Base-by-base conservation (phyloP, 2,329 filamentous ascomycete genomes). In the Mycosphaerella sp. region DNA sequence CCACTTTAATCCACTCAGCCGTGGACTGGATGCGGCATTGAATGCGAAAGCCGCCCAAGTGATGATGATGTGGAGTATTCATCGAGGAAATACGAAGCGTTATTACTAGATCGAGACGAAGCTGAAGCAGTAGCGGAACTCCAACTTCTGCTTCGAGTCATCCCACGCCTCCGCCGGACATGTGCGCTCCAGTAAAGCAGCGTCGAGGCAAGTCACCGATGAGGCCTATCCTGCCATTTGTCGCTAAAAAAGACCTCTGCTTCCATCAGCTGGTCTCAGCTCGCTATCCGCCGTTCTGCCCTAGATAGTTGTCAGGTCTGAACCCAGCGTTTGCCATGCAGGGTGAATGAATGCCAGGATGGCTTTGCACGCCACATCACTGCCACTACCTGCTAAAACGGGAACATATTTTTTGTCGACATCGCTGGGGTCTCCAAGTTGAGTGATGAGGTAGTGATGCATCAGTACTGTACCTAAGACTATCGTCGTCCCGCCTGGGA, bases 51-150 rank as follows among this genome's bases (percentile, higher is more conserved):
- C n/a, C 21, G 27, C 14, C 35, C n/a, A 16, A 28, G 36, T 39
- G 17, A 21, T 36, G 28, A 10, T 41, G 44, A 18, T 40, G 44
- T 47, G 36, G 44, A 30, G 13, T 27, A 34, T 14, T 10, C 16
- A 12, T 17, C 16, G 10, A 34, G 9, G 17, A 37, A 39, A 17
- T 21, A 32, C 14, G n/a, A 21, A 25, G 39, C 21, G 7, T 42
- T 35, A 47, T 39, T 47, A 6, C 44, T 21, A 16, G 36, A 47
- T 47, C n/a, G 14, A 30, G 37, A 25, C 30, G 37, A 35, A 25
- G 44, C 44, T 47, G 44, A 41, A n/a, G 44, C 18, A 37, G 13
- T n/a, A 47, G 44, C 30, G 30, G 21, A 6, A 5, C 21, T 25
- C 21, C 5, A 6, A 34, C 30, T 34, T 34, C 30, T 34, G 8